Percentiles rank a stretch among this genome's conserved stretches.
Conservation (phyloP, 208 protist genomes). For the Acanthamoeba quina region DNA sequence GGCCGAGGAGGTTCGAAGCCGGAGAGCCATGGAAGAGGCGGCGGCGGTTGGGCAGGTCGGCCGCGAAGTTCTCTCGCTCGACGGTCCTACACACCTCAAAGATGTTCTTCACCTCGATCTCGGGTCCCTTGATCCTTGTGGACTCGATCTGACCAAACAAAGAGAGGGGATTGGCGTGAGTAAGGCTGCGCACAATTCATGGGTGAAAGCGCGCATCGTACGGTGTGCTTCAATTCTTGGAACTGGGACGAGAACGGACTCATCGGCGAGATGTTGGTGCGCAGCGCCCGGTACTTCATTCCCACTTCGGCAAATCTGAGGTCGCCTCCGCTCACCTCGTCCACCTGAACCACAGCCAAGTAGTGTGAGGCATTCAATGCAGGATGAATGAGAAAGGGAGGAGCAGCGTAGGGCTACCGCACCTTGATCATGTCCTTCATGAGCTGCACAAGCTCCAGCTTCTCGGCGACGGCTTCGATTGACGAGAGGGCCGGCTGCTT, state of each 20-base stretch:
- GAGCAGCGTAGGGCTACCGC: neutral
- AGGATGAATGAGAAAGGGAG: neutral
- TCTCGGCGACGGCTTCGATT: conserved; percentile 3
- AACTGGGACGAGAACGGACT: neutral
- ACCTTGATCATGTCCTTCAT: conserved; percentile 57
- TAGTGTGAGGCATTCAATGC: neutral
- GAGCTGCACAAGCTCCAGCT: conserved; percentile 38
- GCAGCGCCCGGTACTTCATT: conserved; percentile 34
- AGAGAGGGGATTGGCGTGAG: neutral
- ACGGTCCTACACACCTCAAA: neutral
- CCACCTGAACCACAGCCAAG: neutral
- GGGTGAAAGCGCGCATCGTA: neutral
- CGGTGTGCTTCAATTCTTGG: neutral
- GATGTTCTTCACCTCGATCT: conserved; percentile 25
- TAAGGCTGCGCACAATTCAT: neutral
- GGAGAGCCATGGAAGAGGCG: conserved; percentile 32
- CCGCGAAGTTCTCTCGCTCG: neutral
- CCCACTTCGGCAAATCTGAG: neutral
- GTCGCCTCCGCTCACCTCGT: conserved; percentile 17
- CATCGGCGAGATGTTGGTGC: neutral
- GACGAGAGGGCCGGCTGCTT: neutral
- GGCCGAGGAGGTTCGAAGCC: conserved; percentile 15
- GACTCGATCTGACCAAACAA: neutral
- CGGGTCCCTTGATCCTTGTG: neutral
- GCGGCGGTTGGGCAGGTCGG: conserved; percentile 7